These are phyloP conservation scores for Floccularia luteovirens DNA, from an alignment of 768 basidiomycete species.

Conservation along the genomic window DNA sequence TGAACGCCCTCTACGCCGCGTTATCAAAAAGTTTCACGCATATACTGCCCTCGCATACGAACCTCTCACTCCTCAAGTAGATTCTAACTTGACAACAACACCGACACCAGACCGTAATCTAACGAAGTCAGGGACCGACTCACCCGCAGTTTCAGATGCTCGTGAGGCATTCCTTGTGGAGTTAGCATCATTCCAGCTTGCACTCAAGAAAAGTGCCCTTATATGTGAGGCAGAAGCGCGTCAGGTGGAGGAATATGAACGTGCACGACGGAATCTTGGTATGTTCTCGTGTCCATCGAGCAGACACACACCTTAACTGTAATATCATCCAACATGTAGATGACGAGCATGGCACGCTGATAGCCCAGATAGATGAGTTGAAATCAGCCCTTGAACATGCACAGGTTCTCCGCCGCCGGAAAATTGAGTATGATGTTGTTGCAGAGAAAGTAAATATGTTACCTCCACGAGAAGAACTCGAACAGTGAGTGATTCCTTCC, in stretches of 20 bases:
- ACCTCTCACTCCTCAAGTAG: slow-evolving; percentile 27
- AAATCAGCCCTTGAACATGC: slow-evolving; percentile 73
- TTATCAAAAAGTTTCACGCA: slow-evolving; percentile 76
- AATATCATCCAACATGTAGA: slow-evolving; percentile 30
- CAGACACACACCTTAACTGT: slow-evolving; percentile 3
- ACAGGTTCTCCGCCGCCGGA: slow-evolving; percentile 64
- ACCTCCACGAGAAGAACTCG: slow-evolving; percentile 69
- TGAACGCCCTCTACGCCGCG: slow-evolving; percentile 68
- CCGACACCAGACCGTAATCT: too few species aligned
- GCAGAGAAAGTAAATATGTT: slow-evolving; percentile 78
- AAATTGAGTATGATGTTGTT: slow-evolving; percentile 83
- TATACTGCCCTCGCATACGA: slow-evolving; percentile 55
- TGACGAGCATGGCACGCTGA: slow-evolving; percentile 60
- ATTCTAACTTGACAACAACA: slow-evolving; percentile 14
- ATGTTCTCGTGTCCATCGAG: slow-evolving; percentile 20
- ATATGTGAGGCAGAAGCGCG: slow-evolving; percentile 81
- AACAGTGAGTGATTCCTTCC: slow-evolving; percentile 45
- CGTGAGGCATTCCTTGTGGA: slow-evolving; percentile 75
- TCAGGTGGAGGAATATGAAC: slow-evolving; percentile 80
- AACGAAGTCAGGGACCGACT: slow-evolving; percentile 1
- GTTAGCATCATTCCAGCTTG: slow-evolving; percentile 65
- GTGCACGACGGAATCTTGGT: slow-evolving; percentile 69
- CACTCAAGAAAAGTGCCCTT: slow-evolving; percentile 73
- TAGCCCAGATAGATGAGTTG: slow-evolving; percentile 68
- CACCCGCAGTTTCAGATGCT: slow-evolving; percentile 51